These are phyloP conservation scores for Caryopteris hybrid DNA, from an alignment of 305 asterid genomes.

Conservation along the genomic window DNA sequence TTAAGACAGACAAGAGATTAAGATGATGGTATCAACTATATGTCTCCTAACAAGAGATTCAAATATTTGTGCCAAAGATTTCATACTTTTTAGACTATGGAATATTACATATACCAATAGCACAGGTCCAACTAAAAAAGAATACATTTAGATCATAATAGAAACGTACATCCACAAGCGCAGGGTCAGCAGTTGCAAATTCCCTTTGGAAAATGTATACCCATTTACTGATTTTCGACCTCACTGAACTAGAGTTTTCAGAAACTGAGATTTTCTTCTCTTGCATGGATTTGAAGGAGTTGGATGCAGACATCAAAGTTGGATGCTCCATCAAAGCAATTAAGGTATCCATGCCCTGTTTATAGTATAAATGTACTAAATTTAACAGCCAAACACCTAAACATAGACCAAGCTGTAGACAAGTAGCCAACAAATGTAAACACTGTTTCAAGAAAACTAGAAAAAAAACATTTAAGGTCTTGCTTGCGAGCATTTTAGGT, in stretches of 20 bases:
- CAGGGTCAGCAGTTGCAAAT: constrained; percentile 84
- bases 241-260: constrained; percentile 30
- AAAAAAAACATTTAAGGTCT: background rate
- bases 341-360: constrained; percentile 57
- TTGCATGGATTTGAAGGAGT: constrained; percentile 39
- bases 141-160: constrained; percentile 14
- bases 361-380: constrained; percentile 5
- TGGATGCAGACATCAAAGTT: constrained; percentile 54
- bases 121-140: background rate
- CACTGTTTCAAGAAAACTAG: background rate
- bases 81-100: background rate
- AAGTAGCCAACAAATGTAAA: background rate
- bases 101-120: background rate
- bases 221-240: constrained; percentile 37
- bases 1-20: no score
- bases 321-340: constrained; percentile 77
- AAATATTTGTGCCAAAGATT: background rate
- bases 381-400: background rate
- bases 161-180: constrained; percentile 63
- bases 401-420: background rate
- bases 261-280: constrained; percentile 57
- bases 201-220: constrained; percentile 89
- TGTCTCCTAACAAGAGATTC: no score
- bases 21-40: no score
- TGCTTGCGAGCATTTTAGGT: background rate